Conservation (phyloP, 176 grass and related monocot species). For the Aegilops sharonensis region DNA sequence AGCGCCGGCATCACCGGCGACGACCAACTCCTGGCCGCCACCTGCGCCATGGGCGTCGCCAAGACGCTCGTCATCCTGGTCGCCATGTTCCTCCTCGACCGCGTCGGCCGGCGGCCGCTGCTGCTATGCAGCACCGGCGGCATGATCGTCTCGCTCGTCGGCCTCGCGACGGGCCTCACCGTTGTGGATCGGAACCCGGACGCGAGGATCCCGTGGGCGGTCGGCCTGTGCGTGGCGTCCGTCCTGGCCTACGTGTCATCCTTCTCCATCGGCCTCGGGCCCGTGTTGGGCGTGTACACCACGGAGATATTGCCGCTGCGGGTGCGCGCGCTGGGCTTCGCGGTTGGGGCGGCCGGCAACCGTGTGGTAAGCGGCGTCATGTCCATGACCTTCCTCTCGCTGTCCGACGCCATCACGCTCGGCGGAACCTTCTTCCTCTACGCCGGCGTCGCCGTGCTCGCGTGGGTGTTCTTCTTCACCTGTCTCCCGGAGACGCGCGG, state of each 20-base stretch:
- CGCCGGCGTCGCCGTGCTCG: slow-evolving; percentile 31
- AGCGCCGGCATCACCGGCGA: slow-evolving; percentile 43
- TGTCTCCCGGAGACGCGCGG: slow-evolving; percentile 55
- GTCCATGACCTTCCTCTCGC: slow-evolving; percentile 77
- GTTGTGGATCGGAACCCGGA: slow-evolving; percentile 22
- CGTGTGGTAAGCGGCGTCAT: slow-evolving; percentile 42
- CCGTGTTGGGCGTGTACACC: slow-evolving; percentile 48
- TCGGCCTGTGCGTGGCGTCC: slow-evolving; percentile 43
- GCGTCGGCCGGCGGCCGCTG: slow-evolving; percentile 62
- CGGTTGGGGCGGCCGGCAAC: slow-evolving; percentile 50
- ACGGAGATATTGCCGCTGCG: slow-evolving; percentile 68
- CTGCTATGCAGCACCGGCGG: slow-evolving; percentile 46
- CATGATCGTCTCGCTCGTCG: slow-evolving; percentile 33
- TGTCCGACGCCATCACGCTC: slow-evolving; percentile 57
- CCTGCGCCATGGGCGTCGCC: slow-evolving; percentile 52
- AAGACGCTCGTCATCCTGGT: slow-evolving; percentile 58
- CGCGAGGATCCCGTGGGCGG: slow-evolving; percentile 31
- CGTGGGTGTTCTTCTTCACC: slow-evolving; percentile 58
- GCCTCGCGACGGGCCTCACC: slow-evolving; percentile 48
- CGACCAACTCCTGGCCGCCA: slow-evolving; percentile 38
- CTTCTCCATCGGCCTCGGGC: slow-evolving; percentile 63
- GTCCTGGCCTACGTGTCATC: slow-evolving; percentile 45
- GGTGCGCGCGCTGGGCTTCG: slow-evolving; percentile 52
- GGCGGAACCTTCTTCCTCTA: slow-evolving; percentile 75
- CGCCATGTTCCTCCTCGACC: slow-evolving; percentile 54